phyloP scores from a whole-genome alignment of 345 rosid species.

The Gossypium thurberi region DNA sequence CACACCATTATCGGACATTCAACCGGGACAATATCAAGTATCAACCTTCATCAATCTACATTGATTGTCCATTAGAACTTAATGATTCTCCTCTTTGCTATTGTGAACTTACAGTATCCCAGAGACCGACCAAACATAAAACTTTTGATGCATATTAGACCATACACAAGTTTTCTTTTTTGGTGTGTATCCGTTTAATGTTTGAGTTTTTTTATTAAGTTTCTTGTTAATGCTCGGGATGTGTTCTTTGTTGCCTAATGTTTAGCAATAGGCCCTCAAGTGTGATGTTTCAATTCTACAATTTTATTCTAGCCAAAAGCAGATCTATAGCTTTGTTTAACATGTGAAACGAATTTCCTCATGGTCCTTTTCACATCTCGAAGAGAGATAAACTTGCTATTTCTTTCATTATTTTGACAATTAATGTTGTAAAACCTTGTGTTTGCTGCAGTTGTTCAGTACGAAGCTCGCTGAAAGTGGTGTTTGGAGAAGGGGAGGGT shows the following conservation, averaged over 20 bases:
- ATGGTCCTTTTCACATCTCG: background rate
- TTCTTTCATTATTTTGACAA: background rate
- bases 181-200: background rate
- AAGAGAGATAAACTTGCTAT: background rate
- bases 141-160: background rate
- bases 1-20: background rate
- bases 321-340: background rate
- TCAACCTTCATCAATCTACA: background rate
- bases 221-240: background rate
- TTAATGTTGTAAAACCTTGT: background rate
- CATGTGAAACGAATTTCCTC: background rate
- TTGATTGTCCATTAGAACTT: background rate
- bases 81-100: background rate
- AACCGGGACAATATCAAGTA: background rate
- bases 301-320: background rate
- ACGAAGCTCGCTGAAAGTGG: conserved; percentile 52
- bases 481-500: background rate
- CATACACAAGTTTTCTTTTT: background rate
- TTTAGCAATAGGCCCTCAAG: background rate
- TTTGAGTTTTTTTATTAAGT: no score
- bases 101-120: background rate
- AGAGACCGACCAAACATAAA: no score
- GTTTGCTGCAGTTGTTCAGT: conserved; percentile 57
- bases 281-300: background rate
- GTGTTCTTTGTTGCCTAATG: background rate